Evolutionary conservation across 257 asterid genomes (phyloP).

Genomic region (Nyctanthes arbortristis): DNA sequence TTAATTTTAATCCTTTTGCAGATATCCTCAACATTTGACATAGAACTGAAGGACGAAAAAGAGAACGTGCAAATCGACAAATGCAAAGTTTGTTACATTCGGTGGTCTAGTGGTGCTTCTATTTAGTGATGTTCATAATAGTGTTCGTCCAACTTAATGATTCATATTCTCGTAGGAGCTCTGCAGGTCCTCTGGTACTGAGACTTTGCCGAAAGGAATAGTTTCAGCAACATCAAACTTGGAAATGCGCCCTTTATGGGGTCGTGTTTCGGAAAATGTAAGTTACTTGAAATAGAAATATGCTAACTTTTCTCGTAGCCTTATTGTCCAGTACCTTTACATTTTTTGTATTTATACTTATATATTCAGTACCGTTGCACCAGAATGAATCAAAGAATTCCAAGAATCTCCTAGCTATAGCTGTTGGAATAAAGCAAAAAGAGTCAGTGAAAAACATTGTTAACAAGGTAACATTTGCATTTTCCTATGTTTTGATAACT

Average conservation of each 20-base stretch:
- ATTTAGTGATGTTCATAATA: not conserved
- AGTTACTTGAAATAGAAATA: not conserved
- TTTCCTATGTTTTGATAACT: too few relatives aligned
- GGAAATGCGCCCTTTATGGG: constrained; percentile 69
- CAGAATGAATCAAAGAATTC: constrained; percentile 46
- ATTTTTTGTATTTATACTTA: constrained; percentile 18
- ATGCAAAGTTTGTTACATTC: constrained; percentile 59
- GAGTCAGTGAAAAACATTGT: constrained; percentile 56
- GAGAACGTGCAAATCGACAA: constrained; percentile 26
- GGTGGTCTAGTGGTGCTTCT: not conserved
- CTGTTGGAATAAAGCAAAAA: constrained; percentile 84
- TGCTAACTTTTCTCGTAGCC: not conserved
- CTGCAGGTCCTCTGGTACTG: constrained; percentile 67
- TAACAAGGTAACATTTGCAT: constrained; percentile 53
- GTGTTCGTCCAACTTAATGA: not conserved
- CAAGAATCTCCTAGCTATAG: constrained; percentile 61
- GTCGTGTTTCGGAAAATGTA: constrained; percentile 47
- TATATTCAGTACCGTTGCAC: constrained; percentile 11
- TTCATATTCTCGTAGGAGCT: constrained; percentile 41
- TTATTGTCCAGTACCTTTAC: not conserved
- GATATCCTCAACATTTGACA: constrained; percentile 25
- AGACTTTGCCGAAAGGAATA: constrained; percentile 78
- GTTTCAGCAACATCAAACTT: constrained; percentile 62
- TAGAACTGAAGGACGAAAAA: constrained; percentile 10
- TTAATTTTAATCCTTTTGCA: constrained; percentile 18